Percentiles rank a stretch among this genome's conserved stretches.
These are phyloP conservation scores for Collybia nuda DNA, from an alignment of 768 basidiomycete genomes.

Conservation along the genomic window DNA sequence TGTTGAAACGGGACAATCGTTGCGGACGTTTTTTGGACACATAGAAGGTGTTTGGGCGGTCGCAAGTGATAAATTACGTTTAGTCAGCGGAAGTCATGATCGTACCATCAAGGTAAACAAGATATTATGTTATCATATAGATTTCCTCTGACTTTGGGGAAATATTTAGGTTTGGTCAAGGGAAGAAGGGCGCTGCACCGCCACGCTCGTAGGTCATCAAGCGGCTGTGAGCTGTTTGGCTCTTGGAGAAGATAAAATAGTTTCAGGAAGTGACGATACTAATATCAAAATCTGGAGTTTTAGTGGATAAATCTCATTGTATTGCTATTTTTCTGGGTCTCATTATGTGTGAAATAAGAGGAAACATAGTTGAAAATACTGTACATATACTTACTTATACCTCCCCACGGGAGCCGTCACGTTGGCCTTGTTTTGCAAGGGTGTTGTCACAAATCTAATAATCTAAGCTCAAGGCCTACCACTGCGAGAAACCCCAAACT, in stretches of 20 bases:
- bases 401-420: too few relatives aligned
- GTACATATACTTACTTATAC: not conserved
- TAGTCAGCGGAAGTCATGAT: constrained; percentile 94
- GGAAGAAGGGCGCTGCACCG: constrained; percentile 82
- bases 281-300: constrained; percentile 86
- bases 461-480: not conserved
- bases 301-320: constrained; percentile 43
- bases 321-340: too few relatives aligned
- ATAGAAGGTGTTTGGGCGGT: constrained; percentile 99
- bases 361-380: not conserved
- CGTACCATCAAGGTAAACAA: constrained; percentile 88
- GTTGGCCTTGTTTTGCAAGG: too few relatives aligned
- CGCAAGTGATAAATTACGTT: constrained; percentile 85
- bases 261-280: constrained; percentile 95
- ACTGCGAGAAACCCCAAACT: too few relatives aligned
- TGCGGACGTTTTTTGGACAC: constrained; percentile 90
- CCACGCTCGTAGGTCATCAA: constrained; percentile 91
- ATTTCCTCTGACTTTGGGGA: too few relatives aligned
- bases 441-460: too few relatives aligned
- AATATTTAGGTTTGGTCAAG: constrained; percentile 82
- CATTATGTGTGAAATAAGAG: too few relatives aligned
- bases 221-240: constrained; percentile 91
- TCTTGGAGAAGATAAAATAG: constrained; percentile 91
- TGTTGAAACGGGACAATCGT: constrained; percentile 76
- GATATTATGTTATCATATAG: not conserved